Conservation (phyloP, 148 eudicot species). For the Bassia scoparia region DNA sequence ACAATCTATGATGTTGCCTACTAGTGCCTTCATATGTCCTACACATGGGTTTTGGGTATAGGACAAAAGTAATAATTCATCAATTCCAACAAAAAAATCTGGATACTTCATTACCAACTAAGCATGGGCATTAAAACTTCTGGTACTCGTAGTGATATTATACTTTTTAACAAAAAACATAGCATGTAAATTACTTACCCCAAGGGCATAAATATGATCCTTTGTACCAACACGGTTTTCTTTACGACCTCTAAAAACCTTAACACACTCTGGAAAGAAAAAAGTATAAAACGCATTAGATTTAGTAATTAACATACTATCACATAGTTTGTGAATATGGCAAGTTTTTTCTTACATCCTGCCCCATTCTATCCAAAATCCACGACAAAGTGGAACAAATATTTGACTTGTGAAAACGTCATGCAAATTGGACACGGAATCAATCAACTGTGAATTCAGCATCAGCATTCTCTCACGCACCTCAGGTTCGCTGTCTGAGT, state of each 20-base stretch:
- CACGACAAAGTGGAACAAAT: constrained; percentile 66
- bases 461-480: constrained; percentile 75
- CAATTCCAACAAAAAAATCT: too few species aligned
- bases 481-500: constrained; percentile 73
- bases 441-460: constrained; percentile 53
- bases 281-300: background rate
- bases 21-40: too few species aligned
- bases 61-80: too few species aligned
- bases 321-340: background rate
- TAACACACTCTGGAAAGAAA: constrained; percentile 46
- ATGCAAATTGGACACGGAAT: constrained; percentile 69
- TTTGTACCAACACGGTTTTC: constrained; percentile 84
- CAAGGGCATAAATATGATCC: constrained; percentile 87
- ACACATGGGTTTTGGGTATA: too few species aligned
- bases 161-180: background rate
- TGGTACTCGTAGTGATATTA: too few species aligned
- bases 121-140: background rate
- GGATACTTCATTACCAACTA: too few species aligned
- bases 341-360: constrained; percentile 30
- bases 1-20: too few species aligned
- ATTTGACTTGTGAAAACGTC: constrained; percentile 67
- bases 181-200: constrained; percentile 45
- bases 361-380: constrained; percentile 87
- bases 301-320: background rate
- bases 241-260: constrained; percentile 75